Evolutionary conservation across 371 early-diverging fungal species (phyloP), one percentile per base, ranked within the genome.

Genomic region (Dichotomocladium elegans): DNA sequence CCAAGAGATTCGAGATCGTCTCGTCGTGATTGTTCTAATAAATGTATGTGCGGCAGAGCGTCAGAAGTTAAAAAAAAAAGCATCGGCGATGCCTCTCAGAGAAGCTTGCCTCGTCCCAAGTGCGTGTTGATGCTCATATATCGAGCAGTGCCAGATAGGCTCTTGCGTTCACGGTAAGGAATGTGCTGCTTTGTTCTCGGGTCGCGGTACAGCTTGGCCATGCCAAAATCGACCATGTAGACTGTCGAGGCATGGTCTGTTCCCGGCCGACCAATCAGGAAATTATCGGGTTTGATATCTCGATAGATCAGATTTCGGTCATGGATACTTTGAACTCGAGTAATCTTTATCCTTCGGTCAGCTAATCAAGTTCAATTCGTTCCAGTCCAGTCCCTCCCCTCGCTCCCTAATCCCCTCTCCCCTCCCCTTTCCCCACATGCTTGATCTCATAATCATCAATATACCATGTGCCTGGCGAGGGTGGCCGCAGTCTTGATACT

Each of bases 281-380:
- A 98, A 79, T 99, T 99, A 71, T 98, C 99, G 17, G 99, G 99
- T 69, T 99, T 99, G 63, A 99, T 96, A 71, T 99, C 99, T 51
- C 98, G 41, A 72, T 99, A 98, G 34, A 99, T 90, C 53, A 94
- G 77, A 65, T 94, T 91, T 62, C 88, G 87, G 53, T 94, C 92
- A 65, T 99, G 99, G 43, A 98, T 82, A 5, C 83, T 79, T 78
- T 97, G 95, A 26, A 96, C 85, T 43, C 92, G 84, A 27, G 80
- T 80, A 30, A 99, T 77, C 89, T 90, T 41, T 22, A 26, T 31
- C n/a, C n/a, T n/a, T n/a, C n/a, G n/a, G n/a, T n/a, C n/a, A n/a
- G n/a, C n/a, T n/a, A n/a, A n/a, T n/a, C n/a, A n/a, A n/a, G n/a
- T n/a, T n/a, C n/a, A n/a, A n/a, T 11, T 19, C 27, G 21, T 29